Evolutionary conservation across 176 grass and related monocot genomes (phyloP), one percentile per base, ranked within the genome.

Genomic region (Triticum dicoccoides): DNA sequence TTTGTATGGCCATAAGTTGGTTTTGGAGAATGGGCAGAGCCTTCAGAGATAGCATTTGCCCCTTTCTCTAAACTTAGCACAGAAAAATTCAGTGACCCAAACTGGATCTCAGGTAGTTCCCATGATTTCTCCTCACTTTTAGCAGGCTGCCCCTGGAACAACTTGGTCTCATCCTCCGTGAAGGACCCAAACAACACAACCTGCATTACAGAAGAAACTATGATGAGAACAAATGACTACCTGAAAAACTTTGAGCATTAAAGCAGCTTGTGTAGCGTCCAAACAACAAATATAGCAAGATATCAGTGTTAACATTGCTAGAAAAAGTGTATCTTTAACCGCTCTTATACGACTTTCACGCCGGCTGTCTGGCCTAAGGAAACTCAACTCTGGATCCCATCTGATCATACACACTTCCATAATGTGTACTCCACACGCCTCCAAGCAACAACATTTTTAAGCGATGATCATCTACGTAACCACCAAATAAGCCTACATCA

Each of bases 151-250:
- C 86, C 88, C 63, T 91, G 83, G 65, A 93, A 91, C 62, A 82
- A 77, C 84, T 84, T 95, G 33, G 86, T 91, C 42, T 96, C 96
- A 0, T 88, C 96, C 91, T 95, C 91, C 9, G 93, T 96, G 24
- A 96, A 96, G 77, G 85, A 88, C 79, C 96, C 96, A 61, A 98
- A 98, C 59, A 94, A 23, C 11, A 98, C 9, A 14, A 96, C 69
- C 97, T 99, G 92, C 85, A 72, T 30, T 51, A 15, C 10, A 17
- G 12, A 61, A 62, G 44, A 66, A 88, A 66, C 32, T 29, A 80
- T 27, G 39, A 85, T 68, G 61, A 84, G 33, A 66, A 78, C 64
- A 72, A 21, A 35, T 20, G 24, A 75, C 5, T 2, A 65, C 6
- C 41, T 11, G 70, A 29, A 58, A 49, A 61, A 30, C 21, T 76